Evolutionary conservation across 2,329 filamentous ascomycete genomes (phyloP).

Genomic region (Ceratocystis destructans): DNA sequence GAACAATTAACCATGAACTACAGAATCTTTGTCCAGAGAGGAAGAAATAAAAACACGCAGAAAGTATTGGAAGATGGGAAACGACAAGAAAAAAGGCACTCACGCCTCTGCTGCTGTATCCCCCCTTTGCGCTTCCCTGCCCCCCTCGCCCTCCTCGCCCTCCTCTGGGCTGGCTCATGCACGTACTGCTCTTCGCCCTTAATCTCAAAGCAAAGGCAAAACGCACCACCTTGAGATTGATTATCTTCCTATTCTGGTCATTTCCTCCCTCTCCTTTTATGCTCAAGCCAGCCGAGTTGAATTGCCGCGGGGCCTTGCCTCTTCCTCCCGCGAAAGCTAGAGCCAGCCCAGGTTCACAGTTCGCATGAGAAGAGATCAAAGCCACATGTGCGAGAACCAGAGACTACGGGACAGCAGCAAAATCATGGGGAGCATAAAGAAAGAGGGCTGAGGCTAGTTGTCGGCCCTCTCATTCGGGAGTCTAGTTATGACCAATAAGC

Average conservation of each 20-base stretch:
- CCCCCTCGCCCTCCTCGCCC: too few relatives aligned
- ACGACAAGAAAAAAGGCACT: neutral
- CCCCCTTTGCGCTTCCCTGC: neutral
- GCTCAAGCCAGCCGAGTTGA: neutral
- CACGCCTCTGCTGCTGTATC: neutral
- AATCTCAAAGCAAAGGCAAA: neutral
- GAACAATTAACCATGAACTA: neutral
- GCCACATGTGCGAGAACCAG: neutral
- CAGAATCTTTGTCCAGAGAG: neutral
- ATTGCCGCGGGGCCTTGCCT: neutral
- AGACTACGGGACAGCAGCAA: neutral
- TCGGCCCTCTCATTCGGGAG: neutral
- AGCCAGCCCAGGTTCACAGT: neutral
- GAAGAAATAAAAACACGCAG: conserved; percentile 6
- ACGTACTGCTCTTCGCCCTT: neutral
- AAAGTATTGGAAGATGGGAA: neutral
- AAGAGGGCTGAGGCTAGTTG: neutral
- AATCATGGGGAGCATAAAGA: neutral
- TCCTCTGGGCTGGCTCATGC: neutral
- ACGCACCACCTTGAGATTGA: too few relatives aligned
- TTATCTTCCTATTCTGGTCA: neutral
- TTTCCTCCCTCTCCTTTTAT: neutral
- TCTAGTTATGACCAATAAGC: neutral
- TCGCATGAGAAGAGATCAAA: neutral
- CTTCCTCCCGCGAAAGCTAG: conserved; percentile 3